These are phyloP conservation scores for Cytospora schulzeri DNA, from an alignment of 2,329 filamentous ascomycete genomes.

Conservation along the genomic window DNA sequence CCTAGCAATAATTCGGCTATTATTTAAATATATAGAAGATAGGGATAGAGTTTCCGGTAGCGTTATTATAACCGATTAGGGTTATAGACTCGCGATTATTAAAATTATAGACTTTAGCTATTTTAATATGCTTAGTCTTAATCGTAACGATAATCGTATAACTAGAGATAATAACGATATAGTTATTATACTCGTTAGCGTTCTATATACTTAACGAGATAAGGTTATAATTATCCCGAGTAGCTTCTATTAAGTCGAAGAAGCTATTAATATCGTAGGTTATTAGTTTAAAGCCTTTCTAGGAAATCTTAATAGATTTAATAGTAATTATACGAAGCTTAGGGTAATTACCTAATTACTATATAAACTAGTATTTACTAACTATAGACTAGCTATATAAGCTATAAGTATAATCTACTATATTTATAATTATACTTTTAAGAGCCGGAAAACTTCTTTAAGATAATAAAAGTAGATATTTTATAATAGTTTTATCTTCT, in stretches of 20 bases:
- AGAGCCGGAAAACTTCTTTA: neutral
- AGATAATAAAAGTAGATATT: neutral
- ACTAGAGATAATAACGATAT: neutral
- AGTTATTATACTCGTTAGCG: neutral
- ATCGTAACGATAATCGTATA: neutral
- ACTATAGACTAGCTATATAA: neutral
- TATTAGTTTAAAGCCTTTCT: neutral
- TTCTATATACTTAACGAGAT: neutral
- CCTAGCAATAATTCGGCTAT: too few relatives aligned
- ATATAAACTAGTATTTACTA: neutral
- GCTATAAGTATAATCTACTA: neutral
- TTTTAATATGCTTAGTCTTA: neutral
- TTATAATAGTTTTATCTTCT: neutral
- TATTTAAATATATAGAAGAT: too few relatives aligned
- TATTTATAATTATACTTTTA: neutral
- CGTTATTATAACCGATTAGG: too few relatives aligned
- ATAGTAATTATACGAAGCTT: neutral
- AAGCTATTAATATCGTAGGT: neutral
- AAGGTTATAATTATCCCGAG: neutral
- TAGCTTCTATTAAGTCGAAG: neutral
- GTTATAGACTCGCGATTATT: too few relatives aligned
- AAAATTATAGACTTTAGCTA: too few relatives aligned
- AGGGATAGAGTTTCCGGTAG: too few relatives aligned
- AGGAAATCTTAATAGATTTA: neutral
- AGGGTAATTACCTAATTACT: neutral